Base-by-base conservation (phyloP, 2,329 filamentous ascomycete species). In the Fonsecaea pugnacius region DNA sequence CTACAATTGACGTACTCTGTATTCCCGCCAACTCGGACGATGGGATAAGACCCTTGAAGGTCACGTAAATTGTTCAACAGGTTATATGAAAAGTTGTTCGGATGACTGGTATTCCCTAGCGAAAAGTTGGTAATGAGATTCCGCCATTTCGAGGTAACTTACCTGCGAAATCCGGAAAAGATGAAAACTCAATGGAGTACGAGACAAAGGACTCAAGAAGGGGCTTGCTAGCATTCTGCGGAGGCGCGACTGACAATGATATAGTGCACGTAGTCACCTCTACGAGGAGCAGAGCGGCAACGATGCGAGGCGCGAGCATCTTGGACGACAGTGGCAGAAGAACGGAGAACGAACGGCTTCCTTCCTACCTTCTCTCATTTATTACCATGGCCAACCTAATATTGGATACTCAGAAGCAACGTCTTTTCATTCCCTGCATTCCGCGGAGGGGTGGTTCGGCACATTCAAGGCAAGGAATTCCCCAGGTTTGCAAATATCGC, bases 1-100 rank as follows among this genome's bases (percentile, higher is more conserved):
- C 10, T 16, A 27, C 21, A n/a, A 21, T 7, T 8, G 18, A 48
- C 65, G 12, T 60, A 68, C 74, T 89, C 87, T 0, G 87, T 88
- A 70, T 88, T 89, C n/a, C 87, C 87, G 3, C 87, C 86, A 1
- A 89, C 85, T 16, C 87, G 79, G 61, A 89, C 83, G 69, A 85
- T 80, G 1, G 87, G 87, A 66, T 86, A 87, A 6, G 78, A 79
- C 8, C 85, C 85, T 14, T 78, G 79, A 3, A 87, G 71, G n/a
- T 79, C 72, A 1, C 78, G 83, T 21, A 89, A 70, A 62, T 87
- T 88, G 35, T 82, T 79, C 30, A 89, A 74, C 6, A 89, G 78
- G 55, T 85, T 86, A 64, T 87, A 79, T 0, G 85, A 87, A 73
- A 86, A 89, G 0, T 72, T 78, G 70, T 89, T 89, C 1, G 87